Evolutionary conservation across 768 basidiomycete species (phyloP), one percentile per base, ranked within the genome.

Genomic region (Baorangia bicolor): DNA sequence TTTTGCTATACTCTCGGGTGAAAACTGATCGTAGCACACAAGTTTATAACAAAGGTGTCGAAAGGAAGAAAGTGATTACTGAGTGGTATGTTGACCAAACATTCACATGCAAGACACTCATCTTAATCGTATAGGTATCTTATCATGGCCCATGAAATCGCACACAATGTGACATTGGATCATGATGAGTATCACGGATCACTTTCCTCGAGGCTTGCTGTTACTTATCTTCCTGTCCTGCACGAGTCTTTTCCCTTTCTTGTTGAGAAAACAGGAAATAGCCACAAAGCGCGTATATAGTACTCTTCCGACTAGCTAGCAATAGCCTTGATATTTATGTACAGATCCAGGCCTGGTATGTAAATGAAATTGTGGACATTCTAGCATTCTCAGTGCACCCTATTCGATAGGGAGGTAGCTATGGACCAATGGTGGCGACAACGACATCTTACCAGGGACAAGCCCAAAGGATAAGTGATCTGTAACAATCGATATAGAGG

Each of bases 101-200:
- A 5, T 30, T 8, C 12, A 13, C 8, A 12, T 7, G 5, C 14
- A 23, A 52, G 13, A 16, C 2, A 39, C 9, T 53, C 10, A 59
- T 25, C 37, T 35, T 13, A 0, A 23, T 39, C 23, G 8, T 38
- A 49, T 13, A 69, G 68, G 68, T 69, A 61, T 31, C 63, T 70
- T 33, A 64, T 69, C 4, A 66, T 70, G 56, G 66, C 60, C 2
- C 68, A 69, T 16, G 68, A 69, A 48, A 59, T 69, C 7, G 69
- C 68, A 16, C 69, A 69, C 53, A 63, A 66, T 11, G 41, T 47
- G 12, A 53, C 59, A 0, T 48, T 56, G 51, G 63, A 65, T 16
- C 68, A 69, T 13, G 63, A 69, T 5, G 67, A 67, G 45, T 55
- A 69, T 31, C 67, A 68, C 18, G 67, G 69, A 20, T 42, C 62